A percentile compares a stretch with the other conserved stretches of the same genome.
Evolutionary conservation across 2,329 filamentous ascomycete genomes (phyloP).

Genomic region (Plectosphaerella plurivora): DNA sequence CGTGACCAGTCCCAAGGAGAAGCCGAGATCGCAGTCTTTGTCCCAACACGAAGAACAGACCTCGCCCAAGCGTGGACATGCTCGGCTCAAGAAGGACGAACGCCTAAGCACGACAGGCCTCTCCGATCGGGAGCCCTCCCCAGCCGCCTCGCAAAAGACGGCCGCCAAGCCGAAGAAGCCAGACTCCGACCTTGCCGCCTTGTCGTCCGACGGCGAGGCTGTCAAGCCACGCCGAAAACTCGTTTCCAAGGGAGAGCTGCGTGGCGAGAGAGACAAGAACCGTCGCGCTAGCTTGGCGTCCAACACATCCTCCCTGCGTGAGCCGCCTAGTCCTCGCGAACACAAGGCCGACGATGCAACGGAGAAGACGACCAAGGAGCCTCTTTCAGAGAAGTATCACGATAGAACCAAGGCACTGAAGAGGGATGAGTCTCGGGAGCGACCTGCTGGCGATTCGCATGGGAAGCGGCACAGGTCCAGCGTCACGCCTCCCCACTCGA

Average conservation of each 20-base stretch:
- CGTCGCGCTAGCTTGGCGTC: constrained; percentile 55
- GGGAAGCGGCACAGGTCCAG: constrained; percentile 57
- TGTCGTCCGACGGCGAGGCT: constrained; percentile 53
- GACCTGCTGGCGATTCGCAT: constrained; percentile 44
- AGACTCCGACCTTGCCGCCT: constrained; percentile 48
- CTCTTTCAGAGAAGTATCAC: constrained; percentile 49
- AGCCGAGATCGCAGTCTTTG: constrained; percentile 39
- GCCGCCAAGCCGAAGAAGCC: constrained; percentile 44
- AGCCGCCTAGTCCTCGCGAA: constrained; percentile 49
- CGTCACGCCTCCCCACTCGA: constrained; percentile 52
- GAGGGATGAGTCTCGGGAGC: constrained; percentile 56
- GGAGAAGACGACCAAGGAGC: constrained; percentile 41
- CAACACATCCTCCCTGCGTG: constrained; percentile 47
- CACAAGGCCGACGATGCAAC: constrained; percentile 39
- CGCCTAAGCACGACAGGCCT: constrained; percentile 39
- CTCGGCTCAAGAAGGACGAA: constrained; percentile 53
- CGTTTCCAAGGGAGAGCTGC: constrained; percentile 58
- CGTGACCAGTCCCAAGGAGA: constrained; percentile 43
- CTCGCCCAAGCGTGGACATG: constrained; percentile 46
- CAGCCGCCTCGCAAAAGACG: constrained; percentile 40
- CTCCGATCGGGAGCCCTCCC: constrained; percentile 51
- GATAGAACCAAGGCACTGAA: constrained; percentile 58
- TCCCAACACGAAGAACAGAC: constrained; percentile 41
- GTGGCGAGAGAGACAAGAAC: constrained; percentile 55
- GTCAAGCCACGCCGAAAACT: constrained; percentile 59